Evolutionary conservation across 768 basidiomycete species (phyloP).

Genomic region (Psilocybe sp.): DNA sequence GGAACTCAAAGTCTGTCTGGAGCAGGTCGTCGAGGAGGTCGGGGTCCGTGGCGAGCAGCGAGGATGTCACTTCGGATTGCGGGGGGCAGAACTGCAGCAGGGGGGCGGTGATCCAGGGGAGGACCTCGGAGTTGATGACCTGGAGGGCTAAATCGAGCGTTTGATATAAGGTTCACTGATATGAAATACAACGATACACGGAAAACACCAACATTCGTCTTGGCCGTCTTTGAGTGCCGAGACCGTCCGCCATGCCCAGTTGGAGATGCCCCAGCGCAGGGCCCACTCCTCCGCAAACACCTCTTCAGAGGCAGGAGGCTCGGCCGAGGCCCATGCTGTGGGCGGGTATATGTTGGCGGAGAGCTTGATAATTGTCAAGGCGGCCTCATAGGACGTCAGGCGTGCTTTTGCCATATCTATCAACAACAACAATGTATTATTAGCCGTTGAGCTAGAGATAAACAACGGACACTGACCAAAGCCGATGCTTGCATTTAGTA

Average conservation of each 20-base stretch:
- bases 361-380: slow-evolving; percentile 64
- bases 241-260: slow-evolving; percentile 79
- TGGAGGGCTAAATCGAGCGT: slow-evolving; percentile 38
- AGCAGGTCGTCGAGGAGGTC: slow-evolving; percentile 45
- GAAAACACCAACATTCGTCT: slow-evolving; percentile 53
- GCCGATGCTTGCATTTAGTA: slow-evolving; percentile 75
- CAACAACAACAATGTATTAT: slow-evolving; percentile 1
- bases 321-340: slow-evolving; percentile 51
- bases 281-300: slow-evolving; percentile 59
- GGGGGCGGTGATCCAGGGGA: slow-evolving; percentile 60
- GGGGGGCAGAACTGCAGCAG: slow-evolving; percentile 63
- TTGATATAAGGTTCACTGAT: background rate
- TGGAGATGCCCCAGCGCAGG: slow-evolving; percentile 59
- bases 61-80: slow-evolving; percentile 31
- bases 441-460: background rate
- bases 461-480: slow-evolving; percentile 49
- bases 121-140: slow-evolving; percentile 58
- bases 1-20: slow-evolving; percentile 64
- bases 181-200: background rate
- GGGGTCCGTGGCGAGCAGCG: slow-evolving; percentile 37
- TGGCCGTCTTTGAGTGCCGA: slow-evolving; percentile 69
- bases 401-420: slow-evolving; percentile 70
- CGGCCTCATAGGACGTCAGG: slow-evolving; percentile 67
- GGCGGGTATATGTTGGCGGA: slow-evolving; percentile 72
- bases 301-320: slow-evolving; percentile 15